These are phyloP conservation scores for Yamadazyma membranifaciens DNA, from an alignment of 1,139 yeast genomes.

Conservation along the genomic window DNA sequence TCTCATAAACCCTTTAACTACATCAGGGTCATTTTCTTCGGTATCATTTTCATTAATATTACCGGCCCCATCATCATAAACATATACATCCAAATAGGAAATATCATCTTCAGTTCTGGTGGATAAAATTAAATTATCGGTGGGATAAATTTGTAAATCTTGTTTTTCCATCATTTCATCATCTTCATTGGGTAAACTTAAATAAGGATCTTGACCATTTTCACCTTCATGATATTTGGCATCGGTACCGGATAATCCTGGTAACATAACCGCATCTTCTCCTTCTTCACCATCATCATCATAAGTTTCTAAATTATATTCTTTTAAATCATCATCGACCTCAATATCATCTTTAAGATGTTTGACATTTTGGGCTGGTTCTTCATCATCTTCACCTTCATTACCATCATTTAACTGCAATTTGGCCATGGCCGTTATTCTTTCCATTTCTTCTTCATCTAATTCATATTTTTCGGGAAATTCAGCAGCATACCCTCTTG, in stretches of 20 bases:
- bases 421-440: conserved; percentile 83
- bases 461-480: conserved; percentile 87
- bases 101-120: conserved; percentile 96
- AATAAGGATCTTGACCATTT: conserved; percentile 71
- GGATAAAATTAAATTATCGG: conserved; percentile 86
- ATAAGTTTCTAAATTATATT: conserved; percentile 81
- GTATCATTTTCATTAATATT: conserved; percentile 69
- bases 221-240: conserved; percentile 51
- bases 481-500: conserved; percentile 92
- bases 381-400: conserved; percentile 29
- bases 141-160: conserved; percentile 83
- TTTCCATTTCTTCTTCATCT: conserved; percentile 88
- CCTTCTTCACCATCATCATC: conserved; percentile 62
- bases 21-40: conserved; percentile 60
- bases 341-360: conserved; percentile 52
- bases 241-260: conserved; percentile 59
- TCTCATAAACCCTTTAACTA: conserved; percentile 67
- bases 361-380: conserved; percentile 5
- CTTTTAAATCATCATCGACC: conserved; percentile 80
- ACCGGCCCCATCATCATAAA: conserved; percentile 93
- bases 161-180: conserved; percentile 71
- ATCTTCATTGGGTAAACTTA: conserved; percentile 66
- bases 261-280: conserved; percentile 60
- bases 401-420: conserved; percentile 79
- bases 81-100: conserved; percentile 87